Conservation (phyloP, 2,329 filamentous ascomycete genomes). For the Pseudopyricularia cyperi region DNA sequence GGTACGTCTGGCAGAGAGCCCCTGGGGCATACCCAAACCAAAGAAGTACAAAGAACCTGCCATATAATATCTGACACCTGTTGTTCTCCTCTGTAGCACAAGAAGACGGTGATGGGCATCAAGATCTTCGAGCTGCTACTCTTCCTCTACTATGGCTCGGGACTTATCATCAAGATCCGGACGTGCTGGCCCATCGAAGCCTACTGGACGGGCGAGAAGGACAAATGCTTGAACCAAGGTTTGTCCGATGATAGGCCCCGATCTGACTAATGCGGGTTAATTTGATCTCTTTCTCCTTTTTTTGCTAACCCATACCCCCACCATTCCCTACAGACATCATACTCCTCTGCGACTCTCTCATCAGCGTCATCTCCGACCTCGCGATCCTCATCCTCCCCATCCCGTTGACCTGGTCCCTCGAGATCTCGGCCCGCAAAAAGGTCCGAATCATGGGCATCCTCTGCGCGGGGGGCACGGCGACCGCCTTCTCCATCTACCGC, state of each 20-base stretch:
- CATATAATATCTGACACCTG: no score
- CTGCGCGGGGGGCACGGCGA: background rate
- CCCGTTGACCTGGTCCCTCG: background rate
- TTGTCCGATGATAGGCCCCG: no score
- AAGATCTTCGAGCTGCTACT: background rate
- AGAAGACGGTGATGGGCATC: background rate
- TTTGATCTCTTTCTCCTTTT: background rate
- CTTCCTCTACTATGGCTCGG: background rate
- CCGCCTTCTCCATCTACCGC: background rate
- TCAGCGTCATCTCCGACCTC: background rate
- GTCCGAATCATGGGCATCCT: background rate
- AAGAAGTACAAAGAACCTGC: no score
- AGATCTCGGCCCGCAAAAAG: background rate
- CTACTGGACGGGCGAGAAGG: background rate
- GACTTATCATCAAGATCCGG: background rate
- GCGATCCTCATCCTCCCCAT: background rate
- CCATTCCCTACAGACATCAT: background rate
- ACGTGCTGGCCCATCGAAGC: background rate
- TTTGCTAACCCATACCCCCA: background rate
- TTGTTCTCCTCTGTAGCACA: background rate
- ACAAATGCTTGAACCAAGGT: background rate
- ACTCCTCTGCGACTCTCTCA: background rate
- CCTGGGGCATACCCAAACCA: background rate
- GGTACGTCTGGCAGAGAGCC: background rate
- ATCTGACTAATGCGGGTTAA: no score